Percentiles rank a stretch among this genome's conserved stretches.
These are phyloP conservation scores for Collybia nuda DNA, from an alignment of 768 basidiomycete species.

Conservation along the genomic window DNA sequence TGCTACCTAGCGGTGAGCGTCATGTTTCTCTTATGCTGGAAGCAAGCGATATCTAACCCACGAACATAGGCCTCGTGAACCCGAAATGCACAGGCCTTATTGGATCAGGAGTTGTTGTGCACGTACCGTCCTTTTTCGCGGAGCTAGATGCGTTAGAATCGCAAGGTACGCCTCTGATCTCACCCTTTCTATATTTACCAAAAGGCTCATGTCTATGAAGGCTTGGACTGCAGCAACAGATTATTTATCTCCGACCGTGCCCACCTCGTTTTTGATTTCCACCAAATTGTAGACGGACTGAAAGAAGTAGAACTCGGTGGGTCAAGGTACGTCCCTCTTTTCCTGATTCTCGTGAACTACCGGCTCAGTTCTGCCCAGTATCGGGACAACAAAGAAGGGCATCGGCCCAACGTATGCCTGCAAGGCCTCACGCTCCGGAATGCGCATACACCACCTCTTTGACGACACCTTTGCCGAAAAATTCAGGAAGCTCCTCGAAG, in stretches of 20 bases:
- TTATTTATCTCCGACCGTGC: slow-evolving; percentile 95
- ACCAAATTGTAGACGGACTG: slow-evolving; percentile 98
- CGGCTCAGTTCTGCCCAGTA: slow-evolving; percentile 43
- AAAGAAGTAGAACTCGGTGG: slow-evolving; percentile 98
- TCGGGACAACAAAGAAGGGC: slow-evolving; percentile 97
- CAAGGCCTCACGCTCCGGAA: slow-evolving; percentile 94
- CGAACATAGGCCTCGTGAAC: slow-evolving; percentile 73
- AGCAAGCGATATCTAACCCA: slow-evolving; percentile 1
- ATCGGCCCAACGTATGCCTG: slow-evolving; percentile 99
- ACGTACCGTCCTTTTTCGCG: slow-evolving; percentile 91
- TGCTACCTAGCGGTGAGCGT: slow-evolving; percentile 81
- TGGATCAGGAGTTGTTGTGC: slow-evolving; percentile 94
- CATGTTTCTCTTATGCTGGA: slow-evolving; percentile 2
- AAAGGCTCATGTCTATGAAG: slow-evolving; percentile 36
- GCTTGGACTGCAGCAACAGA: slow-evolving; percentile 80
- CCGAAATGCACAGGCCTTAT: slow-evolving; percentile 83
- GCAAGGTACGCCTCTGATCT: slow-evolving; percentile 63
- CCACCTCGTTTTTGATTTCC: slow-evolving; percentile 97
- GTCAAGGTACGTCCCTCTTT: slow-evolving; percentile 49
- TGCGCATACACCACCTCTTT: slow-evolving; percentile 96
- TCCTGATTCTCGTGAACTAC: neutral
- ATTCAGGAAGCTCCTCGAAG: slow-evolving; percentile 95
- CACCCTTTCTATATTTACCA: neutral
- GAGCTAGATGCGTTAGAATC: slow-evolving; percentile 85
- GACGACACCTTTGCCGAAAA: slow-evolving; percentile 85